Evolutionary conservation across 352 stramenopile genomes (phyloP).

Genomic region (Thraustotheca clavata): DNA sequence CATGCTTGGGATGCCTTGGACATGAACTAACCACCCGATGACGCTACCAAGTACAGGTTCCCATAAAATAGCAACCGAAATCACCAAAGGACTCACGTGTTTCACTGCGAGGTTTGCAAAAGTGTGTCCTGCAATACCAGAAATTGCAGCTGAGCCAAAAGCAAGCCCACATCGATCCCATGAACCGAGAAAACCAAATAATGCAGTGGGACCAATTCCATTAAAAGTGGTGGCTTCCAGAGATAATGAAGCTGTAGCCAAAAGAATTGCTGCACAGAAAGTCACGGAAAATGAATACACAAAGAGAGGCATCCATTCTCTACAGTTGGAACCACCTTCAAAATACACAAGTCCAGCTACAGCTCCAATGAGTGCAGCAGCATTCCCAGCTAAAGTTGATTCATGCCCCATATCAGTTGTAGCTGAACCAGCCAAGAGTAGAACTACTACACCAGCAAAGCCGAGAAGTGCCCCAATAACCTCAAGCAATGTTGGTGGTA

Average conservation of each 20-base stretch:
- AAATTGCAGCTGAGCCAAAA: background rate
- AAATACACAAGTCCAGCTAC: constrained; percentile 5
- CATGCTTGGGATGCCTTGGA: constrained; percentile 2
- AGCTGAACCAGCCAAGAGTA: background rate
- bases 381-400: constrained; percentile 7
- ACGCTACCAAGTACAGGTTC: background rate
- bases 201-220: background rate
- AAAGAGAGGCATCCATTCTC: constrained; percentile 15
- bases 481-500: background rate
- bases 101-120: constrained; percentile 5
- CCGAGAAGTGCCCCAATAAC: background rate
- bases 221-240: background rate
- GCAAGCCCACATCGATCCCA: background rate
- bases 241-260: background rate
- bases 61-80: constrained; percentile 2
- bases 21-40: background rate
- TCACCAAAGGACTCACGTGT: background rate
- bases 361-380: background rate
- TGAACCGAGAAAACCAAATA: constrained; percentile 9
- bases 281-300: constrained; percentile 8
- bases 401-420: background rate
- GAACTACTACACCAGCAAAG: background rate
- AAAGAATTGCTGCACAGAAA: background rate
- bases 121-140: background rate
- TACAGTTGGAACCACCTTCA: background rate